Conservation (phyloP, 2,329 filamentous ascomycete genomes). For the Metarhizium rileyi region DNA sequence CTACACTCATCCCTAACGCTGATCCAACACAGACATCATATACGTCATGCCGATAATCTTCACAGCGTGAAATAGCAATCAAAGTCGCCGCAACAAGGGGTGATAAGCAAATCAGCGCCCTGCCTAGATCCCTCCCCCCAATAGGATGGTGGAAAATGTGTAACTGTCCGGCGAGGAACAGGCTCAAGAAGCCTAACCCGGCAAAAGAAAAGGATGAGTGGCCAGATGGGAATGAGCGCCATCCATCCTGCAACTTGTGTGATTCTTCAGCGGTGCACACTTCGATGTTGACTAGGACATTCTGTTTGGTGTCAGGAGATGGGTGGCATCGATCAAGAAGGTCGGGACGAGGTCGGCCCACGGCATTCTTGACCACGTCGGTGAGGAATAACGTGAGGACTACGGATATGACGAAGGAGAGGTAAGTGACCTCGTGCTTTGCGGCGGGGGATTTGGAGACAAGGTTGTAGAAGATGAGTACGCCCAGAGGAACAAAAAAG, state of each 20-base stretch:
- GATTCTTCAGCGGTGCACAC: conserved; percentile 64
- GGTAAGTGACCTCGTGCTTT: conserved; percentile 76
- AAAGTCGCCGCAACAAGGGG: conserved; percentile 55
- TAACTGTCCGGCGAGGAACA: conserved; percentile 61
- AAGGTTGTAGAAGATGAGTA: conserved; percentile 58
- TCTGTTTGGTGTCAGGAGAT: conserved; percentile 31
- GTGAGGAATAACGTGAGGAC: conserved; percentile 75
- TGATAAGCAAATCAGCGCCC: conserved; percentile 45
- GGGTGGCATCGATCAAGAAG: conserved; percentile 72
- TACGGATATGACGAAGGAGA: conserved; percentile 70
- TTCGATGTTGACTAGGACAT: conserved; percentile 50
- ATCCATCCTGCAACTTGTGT: conserved; percentile 69
- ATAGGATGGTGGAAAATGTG: conserved; percentile 41
- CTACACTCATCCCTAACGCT: conserved; percentile 47
- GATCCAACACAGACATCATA: conserved; percentile 58
- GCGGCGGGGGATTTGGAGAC: conserved; percentile 54
- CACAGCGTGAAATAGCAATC: conserved; percentile 58
- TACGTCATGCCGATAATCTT: conserved; percentile 64
- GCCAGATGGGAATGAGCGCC: conserved; percentile 74
- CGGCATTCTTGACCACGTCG: conserved; percentile 82
- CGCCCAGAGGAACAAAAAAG: conserved; percentile 56
- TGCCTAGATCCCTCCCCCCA: conserved; percentile 41
- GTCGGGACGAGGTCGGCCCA: conserved; percentile 61
- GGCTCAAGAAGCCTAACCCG: conserved; percentile 63
- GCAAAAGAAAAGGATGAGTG: conserved; percentile 73